phyloP scores from a whole-genome alignment of 2,329 filamentous ascomycete genomes.

The Aspergillus puulaauensis region DNA sequence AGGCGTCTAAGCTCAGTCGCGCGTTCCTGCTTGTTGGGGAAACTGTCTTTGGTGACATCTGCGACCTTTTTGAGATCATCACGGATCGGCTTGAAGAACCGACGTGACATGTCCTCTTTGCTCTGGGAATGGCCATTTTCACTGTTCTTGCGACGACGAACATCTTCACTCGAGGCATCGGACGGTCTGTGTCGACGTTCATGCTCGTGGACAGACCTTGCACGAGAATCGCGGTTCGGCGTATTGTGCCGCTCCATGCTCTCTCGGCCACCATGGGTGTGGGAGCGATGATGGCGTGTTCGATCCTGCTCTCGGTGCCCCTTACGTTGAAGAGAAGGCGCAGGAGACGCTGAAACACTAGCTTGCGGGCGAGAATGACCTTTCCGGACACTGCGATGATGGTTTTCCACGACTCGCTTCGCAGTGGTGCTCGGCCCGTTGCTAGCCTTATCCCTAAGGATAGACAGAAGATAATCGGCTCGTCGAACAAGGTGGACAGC shows the following conservation, averaged over 20 bases:
- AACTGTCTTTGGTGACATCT: conserved; percentile 46
- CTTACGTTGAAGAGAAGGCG: conserved; percentile 43
- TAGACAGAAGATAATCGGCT: conserved; percentile 92
- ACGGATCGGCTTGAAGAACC: conserved; percentile 49
- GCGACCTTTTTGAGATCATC: conserved; percentile 45
- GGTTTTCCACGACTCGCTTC: conserved; percentile 82
- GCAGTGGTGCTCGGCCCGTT: conserved; percentile 63
- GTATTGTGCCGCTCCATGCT: conserved; percentile 45
- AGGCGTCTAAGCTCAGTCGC: conserved; percentile 45
- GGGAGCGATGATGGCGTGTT: conserved; percentile 41
- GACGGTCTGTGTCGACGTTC: conserved; percentile 35
- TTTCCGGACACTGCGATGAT: conserved; percentile 93
- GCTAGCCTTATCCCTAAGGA: conserved; percentile 81
- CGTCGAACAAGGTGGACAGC: conserved; percentile 94
- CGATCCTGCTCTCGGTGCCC: conserved; percentile 43
- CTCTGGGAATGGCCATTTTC: conserved; percentile 35
- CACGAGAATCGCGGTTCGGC: conserved; percentile 40
- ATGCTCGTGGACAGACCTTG: conserved; percentile 32
- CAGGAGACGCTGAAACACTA: conserved; percentile 48
- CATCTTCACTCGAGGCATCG: conserved; percentile 36
- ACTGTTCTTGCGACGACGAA: conserved; percentile 36
- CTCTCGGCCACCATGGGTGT: conserved; percentile 42
- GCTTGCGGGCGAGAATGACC: conserved; percentile 30
- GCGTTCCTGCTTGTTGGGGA: conserved; percentile 44
- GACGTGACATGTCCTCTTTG: conserved; percentile 41